These are phyloP conservation scores for Pezicula carpinea DNA, from an alignment of 2,329 filamentous ascomycete genomes.

Conservation along the genomic window DNA sequence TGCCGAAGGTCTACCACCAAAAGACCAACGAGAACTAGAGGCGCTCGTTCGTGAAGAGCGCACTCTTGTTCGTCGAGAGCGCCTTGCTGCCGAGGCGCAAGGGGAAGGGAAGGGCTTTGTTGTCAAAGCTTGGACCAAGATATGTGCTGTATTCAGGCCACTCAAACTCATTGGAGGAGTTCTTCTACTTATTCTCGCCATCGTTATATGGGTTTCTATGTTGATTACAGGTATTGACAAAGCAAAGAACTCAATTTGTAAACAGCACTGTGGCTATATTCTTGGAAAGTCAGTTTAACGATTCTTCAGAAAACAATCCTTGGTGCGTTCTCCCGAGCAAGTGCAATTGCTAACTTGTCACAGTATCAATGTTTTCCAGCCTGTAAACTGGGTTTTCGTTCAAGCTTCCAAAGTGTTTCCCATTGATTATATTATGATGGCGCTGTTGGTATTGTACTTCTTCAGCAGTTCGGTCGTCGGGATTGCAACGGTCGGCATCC, in stretches of 20 bases:
- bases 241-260: slow-evolving; percentile 91
- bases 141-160: slow-evolving; percentile 78
- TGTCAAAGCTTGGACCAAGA: slow-evolving; percentile 72
- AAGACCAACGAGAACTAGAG: slow-evolving; percentile 86
- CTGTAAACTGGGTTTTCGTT: slow-evolving; percentile 85
- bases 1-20: slow-evolving; percentile 68
- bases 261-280: slow-evolving; percentile 85
- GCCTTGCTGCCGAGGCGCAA: slow-evolving; percentile 76
- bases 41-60: slow-evolving; percentile 84
- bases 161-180: slow-evolving; percentile 85
- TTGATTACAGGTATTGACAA: slow-evolving; percentile 95
- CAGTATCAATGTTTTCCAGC: slow-evolving; percentile 88
- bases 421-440: slow-evolving; percentile 86
- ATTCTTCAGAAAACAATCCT: neutral
- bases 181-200: slow-evolving; percentile 65
- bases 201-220: slow-evolving; percentile 86
- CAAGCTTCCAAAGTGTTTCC: slow-evolving; percentile 80
- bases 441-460: slow-evolving; percentile 77
- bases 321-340: neutral
- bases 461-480: slow-evolving; percentile 86
- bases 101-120: slow-evolving; percentile 74
- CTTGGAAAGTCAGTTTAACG: slow-evolving; percentile 53
- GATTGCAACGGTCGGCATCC: slow-evolving; percentile 81
- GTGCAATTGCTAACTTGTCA: slow-evolving; percentile 17
- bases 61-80: slow-evolving; percentile 82